Percentiles rank a stretch among this genome's conserved stretches.
phyloP scores from a whole-genome alignment of 2,329 filamentous ascomycete species.

The Penicillium polonicum region DNA sequence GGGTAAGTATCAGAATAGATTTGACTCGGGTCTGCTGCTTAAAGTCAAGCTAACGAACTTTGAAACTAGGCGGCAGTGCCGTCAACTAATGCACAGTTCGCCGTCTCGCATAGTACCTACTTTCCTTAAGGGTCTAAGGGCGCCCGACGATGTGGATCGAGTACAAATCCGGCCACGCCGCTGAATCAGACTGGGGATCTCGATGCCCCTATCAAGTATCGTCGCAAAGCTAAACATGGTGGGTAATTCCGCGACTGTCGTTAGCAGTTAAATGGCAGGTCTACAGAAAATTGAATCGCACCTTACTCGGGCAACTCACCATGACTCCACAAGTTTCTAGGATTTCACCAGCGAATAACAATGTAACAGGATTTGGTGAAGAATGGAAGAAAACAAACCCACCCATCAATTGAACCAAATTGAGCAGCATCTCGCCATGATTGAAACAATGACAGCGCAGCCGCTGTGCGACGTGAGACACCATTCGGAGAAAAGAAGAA shows the following conservation, averaged over 20 bases:
- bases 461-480: background rate
- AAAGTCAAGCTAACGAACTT: slow-evolving; percentile 22
- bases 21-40: slow-evolving; percentile 16
- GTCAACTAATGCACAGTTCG: slow-evolving; percentile 21
- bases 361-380: background rate
- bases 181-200: slow-evolving; percentile 9
- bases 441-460: background rate
- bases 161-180: slow-evolving; percentile 13
- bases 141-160: slow-evolving; percentile 26
- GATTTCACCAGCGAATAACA: background rate
- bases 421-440: background rate
- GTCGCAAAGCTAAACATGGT: slow-evolving; percentile 4
- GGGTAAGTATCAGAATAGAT: slow-evolving; percentile 21
- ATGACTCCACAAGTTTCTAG: background rate
- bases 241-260: background rate
- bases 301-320: background rate
- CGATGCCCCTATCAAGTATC: slow-evolving; percentile 8
- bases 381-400: background rate
- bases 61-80: slow-evolving; percentile 18
- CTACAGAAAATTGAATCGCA: slow-evolving; percentile 9
- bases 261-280: slow-evolving; percentile 16
- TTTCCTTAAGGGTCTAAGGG: slow-evolving; percentile 21
- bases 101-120: slow-evolving; percentile 22
- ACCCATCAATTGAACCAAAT: background rate
- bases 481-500: background rate